phyloP scores from a whole-genome alignment of 192 early-diverging fungal species.

The Jimgerdemannia lactiflua region DNA sequence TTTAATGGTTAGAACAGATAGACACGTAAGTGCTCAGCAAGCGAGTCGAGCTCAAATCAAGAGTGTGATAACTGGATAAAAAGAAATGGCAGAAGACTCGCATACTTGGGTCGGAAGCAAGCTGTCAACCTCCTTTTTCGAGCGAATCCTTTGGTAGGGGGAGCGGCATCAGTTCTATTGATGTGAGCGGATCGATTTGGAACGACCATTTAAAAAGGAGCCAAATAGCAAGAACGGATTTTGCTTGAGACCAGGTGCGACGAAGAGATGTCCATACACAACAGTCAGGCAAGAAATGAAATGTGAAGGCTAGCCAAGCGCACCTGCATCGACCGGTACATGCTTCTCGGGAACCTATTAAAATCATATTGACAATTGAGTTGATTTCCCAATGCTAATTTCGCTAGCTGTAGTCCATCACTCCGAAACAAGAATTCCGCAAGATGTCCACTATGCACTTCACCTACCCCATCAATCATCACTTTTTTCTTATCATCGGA shows the following conservation, averaged over 20 bases:
- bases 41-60: background rate
- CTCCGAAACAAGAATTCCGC: background rate
- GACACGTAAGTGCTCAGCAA: background rate
- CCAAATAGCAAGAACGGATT: too few species aligned
- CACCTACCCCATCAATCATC: background rate
- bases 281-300: too few species aligned
- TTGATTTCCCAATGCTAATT: too few species aligned
- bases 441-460: background rate
- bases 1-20: background rate
- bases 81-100: background rate
- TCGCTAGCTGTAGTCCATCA: too few species aligned
- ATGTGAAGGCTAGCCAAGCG: too few species aligned
- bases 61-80: too few species aligned
- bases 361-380: too few species aligned
- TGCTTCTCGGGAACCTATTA: too few species aligned
- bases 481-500: background rate
- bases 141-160: conserved; percentile 3
- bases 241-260: too few species aligned
- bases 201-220: background rate
- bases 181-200: background rate
- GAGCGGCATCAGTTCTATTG: background rate
- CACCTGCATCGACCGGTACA: too few species aligned
- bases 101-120: conserved; percentile 23
- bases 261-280: too few species aligned
- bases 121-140: conserved; percentile 19